phyloP scores from a whole-genome alignment of 345 rosid species.

The Salix brachista region DNA sequence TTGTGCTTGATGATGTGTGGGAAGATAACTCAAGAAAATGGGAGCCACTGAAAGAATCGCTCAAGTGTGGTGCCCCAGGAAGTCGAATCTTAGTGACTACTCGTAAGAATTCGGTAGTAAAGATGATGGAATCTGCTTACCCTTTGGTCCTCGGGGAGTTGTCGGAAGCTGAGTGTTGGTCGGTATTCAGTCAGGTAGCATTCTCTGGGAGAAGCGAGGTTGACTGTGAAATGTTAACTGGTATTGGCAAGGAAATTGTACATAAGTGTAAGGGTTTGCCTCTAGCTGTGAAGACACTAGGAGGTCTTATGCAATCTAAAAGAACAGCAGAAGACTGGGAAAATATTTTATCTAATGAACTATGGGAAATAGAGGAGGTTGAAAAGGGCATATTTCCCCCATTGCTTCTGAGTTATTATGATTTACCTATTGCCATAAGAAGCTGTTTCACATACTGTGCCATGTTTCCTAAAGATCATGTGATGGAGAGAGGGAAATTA shows the following conservation, averaged over 20 bases:
- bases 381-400: constrained; percentile 3
- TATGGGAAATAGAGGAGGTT: constrained; percentile 7
- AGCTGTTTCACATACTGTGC: constrained; percentile 8
- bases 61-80: background rate
- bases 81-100: constrained; percentile 10
- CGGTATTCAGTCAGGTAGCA: constrained; percentile 2
- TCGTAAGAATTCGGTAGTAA: background rate
- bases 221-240: background rate
- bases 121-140: background rate
- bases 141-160: background rate
- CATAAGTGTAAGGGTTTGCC: background rate
- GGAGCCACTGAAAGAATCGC: background rate
- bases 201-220: background rate
- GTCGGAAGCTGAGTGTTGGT: background rate
- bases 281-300: background rate
- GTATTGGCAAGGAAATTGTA: background rate
- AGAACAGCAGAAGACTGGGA: background rate
- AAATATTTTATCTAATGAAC: background rate
- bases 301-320: background rate
- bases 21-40: background rate
- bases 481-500: background rate
- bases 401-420: constrained; percentile 3
- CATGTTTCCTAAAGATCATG: background rate
- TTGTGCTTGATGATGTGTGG: constrained; percentile 24
- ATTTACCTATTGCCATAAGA: background rate